These are phyloP conservation scores for Thraustochytrium sp. DNA, from an alignment of 352 stramenopile species.

Conservation along the genomic window DNA sequence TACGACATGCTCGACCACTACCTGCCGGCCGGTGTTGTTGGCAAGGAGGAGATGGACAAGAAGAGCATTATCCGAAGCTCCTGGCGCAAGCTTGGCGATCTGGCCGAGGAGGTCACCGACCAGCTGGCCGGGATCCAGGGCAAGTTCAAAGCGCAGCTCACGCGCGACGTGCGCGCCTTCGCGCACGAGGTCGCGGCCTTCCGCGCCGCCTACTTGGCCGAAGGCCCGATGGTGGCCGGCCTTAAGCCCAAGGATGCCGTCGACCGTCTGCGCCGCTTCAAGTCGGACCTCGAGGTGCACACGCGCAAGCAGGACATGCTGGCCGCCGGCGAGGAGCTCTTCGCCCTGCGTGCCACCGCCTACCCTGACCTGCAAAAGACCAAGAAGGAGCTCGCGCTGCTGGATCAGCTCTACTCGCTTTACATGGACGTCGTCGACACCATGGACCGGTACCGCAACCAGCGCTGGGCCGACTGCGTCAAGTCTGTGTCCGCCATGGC, in stretches of 20 bases:
- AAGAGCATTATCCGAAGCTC: constrained; percentile 92
- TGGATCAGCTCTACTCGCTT: constrained; percentile 62
- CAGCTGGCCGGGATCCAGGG: constrained; percentile 90
- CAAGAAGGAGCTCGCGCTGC: constrained; percentile 92
- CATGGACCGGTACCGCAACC: constrained; percentile 93
- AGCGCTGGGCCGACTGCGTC: constrained; percentile 84
- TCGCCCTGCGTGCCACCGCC: constrained; percentile 88
- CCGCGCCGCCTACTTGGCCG: constrained; percentile 86
- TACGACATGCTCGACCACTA: constrained; percentile 95
- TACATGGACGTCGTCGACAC: constrained; percentile 94
- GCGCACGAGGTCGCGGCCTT: constrained; percentile 91
- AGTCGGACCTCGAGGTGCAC: constrained; percentile 93
- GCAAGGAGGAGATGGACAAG: constrained; percentile 98
- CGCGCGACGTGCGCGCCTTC: constrained; percentile 92
- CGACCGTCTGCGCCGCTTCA: constrained; percentile 91
- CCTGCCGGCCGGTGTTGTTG: constrained; percentile 80
- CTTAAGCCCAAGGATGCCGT: constrained; percentile 90
- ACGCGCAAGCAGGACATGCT: constrained; percentile 95
- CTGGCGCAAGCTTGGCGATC: constrained; percentile 93
- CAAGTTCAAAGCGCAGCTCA: constrained; percentile 86
- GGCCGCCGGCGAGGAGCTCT: constrained; percentile 88
- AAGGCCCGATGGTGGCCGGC: constrained; percentile 91
- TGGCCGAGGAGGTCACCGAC: constrained; percentile 83
- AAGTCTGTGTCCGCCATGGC: constrained; percentile 88
- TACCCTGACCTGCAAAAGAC: constrained; percentile 93